Conservation (phyloP, 305 asterid genomes). For the Solanum hybrid region DNA sequence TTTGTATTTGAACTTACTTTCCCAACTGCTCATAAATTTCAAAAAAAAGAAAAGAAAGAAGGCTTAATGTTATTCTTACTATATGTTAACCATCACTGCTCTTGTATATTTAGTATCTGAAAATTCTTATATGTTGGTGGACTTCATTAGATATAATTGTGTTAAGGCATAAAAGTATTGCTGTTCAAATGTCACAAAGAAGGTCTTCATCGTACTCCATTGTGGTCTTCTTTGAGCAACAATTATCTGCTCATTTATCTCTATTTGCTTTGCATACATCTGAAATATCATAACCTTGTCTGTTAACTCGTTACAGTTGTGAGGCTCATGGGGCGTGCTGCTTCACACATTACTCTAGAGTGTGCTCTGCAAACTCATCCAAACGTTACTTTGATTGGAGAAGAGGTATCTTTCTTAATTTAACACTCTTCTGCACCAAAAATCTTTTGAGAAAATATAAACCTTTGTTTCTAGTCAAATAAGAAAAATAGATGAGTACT, state of each 20-base stretch:
- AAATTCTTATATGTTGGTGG: neutral
- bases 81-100: neutral
- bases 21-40: neutral
- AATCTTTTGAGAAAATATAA: neutral
- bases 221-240: neutral
- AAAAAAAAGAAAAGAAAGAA: neutral
- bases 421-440: neutral
- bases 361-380: slow-evolving; percentile 99
- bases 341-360: slow-evolving; percentile 96
- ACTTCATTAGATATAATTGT: neutral
- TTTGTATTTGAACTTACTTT: neutral
- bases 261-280: neutral
- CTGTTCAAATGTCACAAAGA: neutral
- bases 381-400: slow-evolving; percentile 90
- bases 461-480: neutral
- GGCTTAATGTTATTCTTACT: neutral
- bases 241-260: neutral
- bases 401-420: slow-evolving; percentile 54
- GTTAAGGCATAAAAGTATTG: neutral
- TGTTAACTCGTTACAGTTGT: slow-evolving; percentile 50
- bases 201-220: neutral
- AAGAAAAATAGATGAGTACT: neutral
- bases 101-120: neutral
- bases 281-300: neutral
- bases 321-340: slow-evolving; percentile 98